These are phyloP conservation scores for Kurtzmaniella fragi DNA, from an alignment of 805 yeast genomes.

Conservation along the genomic window DNA sequence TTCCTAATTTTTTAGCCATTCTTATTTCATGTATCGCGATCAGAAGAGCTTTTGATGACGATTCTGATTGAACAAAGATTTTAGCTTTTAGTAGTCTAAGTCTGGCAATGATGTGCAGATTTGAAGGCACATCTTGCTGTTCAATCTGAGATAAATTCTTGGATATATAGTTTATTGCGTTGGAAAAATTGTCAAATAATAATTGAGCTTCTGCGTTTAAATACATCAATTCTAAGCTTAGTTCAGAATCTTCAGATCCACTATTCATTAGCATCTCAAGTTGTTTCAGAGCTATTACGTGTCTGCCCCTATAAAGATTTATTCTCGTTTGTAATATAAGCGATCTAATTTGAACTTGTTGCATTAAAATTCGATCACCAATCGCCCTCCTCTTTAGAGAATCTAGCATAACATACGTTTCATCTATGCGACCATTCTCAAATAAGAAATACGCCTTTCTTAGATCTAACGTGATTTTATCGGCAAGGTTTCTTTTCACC, in stretches of 20 bases:
- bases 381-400: constrained; percentile 17
- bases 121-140: constrained; percentile 17
- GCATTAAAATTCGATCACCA: constrained; percentile 34
- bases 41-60: constrained; percentile 48
- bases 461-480: constrained; percentile 32
- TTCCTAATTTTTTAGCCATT: constrained; percentile 42
- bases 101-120: constrained; percentile 41
- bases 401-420: constrained; percentile 31
- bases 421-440: constrained; percentile 36
- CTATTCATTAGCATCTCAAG: constrained; percentile 25
- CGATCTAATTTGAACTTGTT: constrained; percentile 36
- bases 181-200: constrained; percentile 25
- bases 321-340: constrained; percentile 32
- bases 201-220: constrained; percentile 26
- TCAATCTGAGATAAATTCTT: constrained; percentile 14
- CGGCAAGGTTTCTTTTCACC: constrained; percentile 29
- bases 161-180: constrained; percentile 21
- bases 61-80: constrained; percentile 37
- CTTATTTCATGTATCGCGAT: constrained; percentile 46
- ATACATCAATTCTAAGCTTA: constrained; percentile 21
- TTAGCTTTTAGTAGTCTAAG: constrained; percentile 44
- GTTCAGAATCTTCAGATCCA: constrained; percentile 25
- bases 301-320: constrained; percentile 35
- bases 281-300: constrained; percentile 27
- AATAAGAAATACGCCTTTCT: constrained; percentile 35